Percentiles rank a stretch among this genome's conserved stretches.
These are phyloP conservation scores for Epichloe uncinata DNA, from an alignment of 2,329 filamentous ascomycete species.

Conservation along the genomic window DNA sequence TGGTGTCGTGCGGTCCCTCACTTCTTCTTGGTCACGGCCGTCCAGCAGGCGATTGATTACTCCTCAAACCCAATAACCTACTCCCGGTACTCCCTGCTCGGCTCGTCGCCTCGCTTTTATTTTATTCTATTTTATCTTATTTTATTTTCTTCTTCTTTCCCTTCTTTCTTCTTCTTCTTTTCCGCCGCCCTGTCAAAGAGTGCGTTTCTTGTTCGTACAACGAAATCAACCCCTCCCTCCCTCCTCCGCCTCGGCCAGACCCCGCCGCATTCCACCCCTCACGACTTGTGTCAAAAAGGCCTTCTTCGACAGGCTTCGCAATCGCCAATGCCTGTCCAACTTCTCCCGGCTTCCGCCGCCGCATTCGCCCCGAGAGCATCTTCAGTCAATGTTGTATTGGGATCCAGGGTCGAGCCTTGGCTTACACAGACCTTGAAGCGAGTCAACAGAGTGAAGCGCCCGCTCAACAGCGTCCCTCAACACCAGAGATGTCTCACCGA, in stretches of 20 bases:
- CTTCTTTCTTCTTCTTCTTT: slow-evolving; percentile 27
- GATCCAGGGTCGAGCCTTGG: slow-evolving; percentile 89
- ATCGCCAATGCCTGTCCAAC: slow-evolving; percentile 69
- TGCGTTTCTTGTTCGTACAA: slow-evolving; percentile 2
- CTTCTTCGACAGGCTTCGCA: not conserved
- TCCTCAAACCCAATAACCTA: slow-evolving; percentile 6
- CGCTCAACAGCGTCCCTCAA: slow-evolving; percentile 91
- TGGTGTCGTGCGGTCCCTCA: slow-evolving; percentile 23
- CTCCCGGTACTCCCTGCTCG: slow-evolving; percentile 26
- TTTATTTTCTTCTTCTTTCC: too few relatives aligned
- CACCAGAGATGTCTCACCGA: slow-evolving; percentile 93
- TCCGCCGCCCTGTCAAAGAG: not conserved
- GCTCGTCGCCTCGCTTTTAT: slow-evolving; percentile 36
- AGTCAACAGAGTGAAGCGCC: slow-evolving; percentile 92
- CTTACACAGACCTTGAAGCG: slow-evolving; percentile 92
- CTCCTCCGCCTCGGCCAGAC: not conserved
- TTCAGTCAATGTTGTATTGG: slow-evolving; percentile 87
- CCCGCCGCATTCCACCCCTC: not conserved
- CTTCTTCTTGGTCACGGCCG: slow-evolving; percentile 43
- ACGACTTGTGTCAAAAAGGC: not conserved
- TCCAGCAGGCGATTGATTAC: slow-evolving; percentile 42
- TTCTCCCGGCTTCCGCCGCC: slow-evolving; percentile 88
- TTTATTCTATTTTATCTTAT: slow-evolving; percentile 27
- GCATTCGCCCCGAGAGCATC: slow-evolving; percentile 86
- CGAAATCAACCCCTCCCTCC: not conserved